Base-by-base conservation (phyloP, 768 basidiomycete species). In the Strobilomyces echinocephalus region DNA sequence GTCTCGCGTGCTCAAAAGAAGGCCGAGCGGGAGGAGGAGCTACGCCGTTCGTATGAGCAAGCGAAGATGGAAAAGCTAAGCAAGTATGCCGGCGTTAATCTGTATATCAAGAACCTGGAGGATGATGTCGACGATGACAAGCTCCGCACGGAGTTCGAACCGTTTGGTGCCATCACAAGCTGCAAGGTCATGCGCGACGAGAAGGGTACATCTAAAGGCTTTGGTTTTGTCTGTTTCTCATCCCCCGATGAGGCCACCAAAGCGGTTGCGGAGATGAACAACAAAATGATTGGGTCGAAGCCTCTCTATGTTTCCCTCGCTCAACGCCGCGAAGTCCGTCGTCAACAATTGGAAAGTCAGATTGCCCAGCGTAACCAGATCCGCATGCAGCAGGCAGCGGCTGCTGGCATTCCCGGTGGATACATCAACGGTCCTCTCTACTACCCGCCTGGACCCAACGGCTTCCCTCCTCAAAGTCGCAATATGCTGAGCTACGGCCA, bases 181-280 rank as follows among this genome's bases (percentile, higher is more conserved):
- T 95, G 90, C 82, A 97, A 97, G 79, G 89, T 99, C 70, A 99
- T 99, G 97, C 86, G 89, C 60, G 95, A 97, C 72, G 97, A 98
- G 54, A 95, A 91, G 74, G 82, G 81, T 55, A 84, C 79, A 49
- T 97, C 94, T 10, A 94, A 94, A 71, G 94, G 95, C 61, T 99
- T 99, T 67, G 97, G 97, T 60, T 99, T 99, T 69, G 97, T 99
- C 63, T 99, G 97, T 75, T 99, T 93, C 80, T 92, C 93, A 34
- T 88, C 93, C 49, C 94, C 97, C 45, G 97, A 99, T 61, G 97
- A 99, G 75, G 95, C 97, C 21, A 97, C 93, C 67, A 98, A 98
- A 78, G 97, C 97, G 56, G 94, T 98, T 55, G 91, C 93, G 51
- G 97, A 99, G 79, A 97, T 99, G 94, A 99, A 99, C 82, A 97